Evolutionary conservation across 2,329 filamentous ascomycete species (phyloP), one percentile per base, ranked within the genome.

Genomic region (Aphanocladium album): DNA sequence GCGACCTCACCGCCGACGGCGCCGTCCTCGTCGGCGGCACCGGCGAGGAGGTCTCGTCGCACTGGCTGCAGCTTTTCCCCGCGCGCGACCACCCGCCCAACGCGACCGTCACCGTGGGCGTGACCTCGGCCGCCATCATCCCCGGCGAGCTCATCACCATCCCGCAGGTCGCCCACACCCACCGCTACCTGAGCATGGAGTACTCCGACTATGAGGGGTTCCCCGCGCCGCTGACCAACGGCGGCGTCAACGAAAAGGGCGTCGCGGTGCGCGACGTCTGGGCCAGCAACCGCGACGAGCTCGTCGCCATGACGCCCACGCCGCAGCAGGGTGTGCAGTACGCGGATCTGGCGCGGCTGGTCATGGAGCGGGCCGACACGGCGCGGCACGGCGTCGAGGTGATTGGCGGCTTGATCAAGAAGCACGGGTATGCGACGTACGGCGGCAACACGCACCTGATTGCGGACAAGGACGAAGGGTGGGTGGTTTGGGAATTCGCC

Each of bases 51-150:
- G 76, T 79, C 0, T 80, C 77, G 0, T 76, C 73, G 9, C 77
- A 79, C 61, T 79, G 77, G 76, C 74, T 79, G 25, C 74, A 79
- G 60, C 68, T 80, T 35, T 79, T 79, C 51, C 70, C 76, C 0
- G 76, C 75, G 1, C 68, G 66, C 35, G 72, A 79, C 50, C 70
- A 79, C 55, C 64, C 71, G 1, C 46, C 74, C 0, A 78, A 79
- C 54, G 74, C 72, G 0, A 79, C 75, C 0, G 72, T 79, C 55
- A 72, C 69, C 49, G 74, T 77, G 9, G 76, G 76, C n/a, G 74
- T 77, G 7, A 77, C 76, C 6, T 62, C 71, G 57, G 70, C 73
- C 57, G 75, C 76, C 23, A 66, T 67, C 27, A 68, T 76, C 56
- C 74, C 74, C 64, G 67, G 68, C 19, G 62, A 66, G 62, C 64